Conservation (phyloP, 805 yeast genomes). For the Candida corydali region DNA sequence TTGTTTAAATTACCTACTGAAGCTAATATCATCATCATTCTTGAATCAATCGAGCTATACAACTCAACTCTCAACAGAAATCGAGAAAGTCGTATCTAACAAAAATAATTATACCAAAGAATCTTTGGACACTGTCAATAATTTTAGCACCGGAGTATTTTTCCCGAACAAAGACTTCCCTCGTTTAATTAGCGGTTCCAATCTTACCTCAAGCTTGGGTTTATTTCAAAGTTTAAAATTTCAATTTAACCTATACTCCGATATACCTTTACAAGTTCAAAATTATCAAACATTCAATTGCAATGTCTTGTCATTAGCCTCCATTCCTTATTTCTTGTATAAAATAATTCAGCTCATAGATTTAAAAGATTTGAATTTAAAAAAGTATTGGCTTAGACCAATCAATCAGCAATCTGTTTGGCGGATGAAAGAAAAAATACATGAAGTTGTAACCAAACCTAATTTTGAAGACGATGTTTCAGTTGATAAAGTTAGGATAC, state of each 20-base stretch:
- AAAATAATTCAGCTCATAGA: slow-evolving; percentile 19
- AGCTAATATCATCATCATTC: slow-evolving; percentile 25
- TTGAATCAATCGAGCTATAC: slow-evolving; percentile 22
- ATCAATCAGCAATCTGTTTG: slow-evolving; percentile 16
- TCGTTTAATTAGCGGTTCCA: slow-evolving; percentile 14
- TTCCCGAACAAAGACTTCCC: slow-evolving; percentile 34
- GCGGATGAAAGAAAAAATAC: slow-evolving; percentile 24
- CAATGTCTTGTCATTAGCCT: slow-evolving; percentile 20
- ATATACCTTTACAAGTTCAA: slow-evolving; percentile 34
- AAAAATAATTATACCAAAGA: no score
- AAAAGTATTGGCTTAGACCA: slow-evolving; percentile 25
- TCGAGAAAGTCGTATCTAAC: slow-evolving; percentile 16
- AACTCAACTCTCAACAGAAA: slow-evolving; percentile 17
- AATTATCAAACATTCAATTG: slow-evolving; percentile 12
- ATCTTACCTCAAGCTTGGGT: slow-evolving; percentile 4
- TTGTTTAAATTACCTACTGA: slow-evolving; percentile 31
- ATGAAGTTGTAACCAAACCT: neutral
- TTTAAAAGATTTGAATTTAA: slow-evolving; percentile 5
- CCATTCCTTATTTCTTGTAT: slow-evolving; percentile 30
- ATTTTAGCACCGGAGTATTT: slow-evolving; percentile 35
- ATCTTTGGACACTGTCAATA: slow-evolving; percentile 17
- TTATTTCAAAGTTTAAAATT: slow-evolving; percentile 35
- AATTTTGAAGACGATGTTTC: slow-evolving; percentile 7
- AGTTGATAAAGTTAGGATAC: slow-evolving; percentile 18
- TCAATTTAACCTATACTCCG: slow-evolving; percentile 37